These are phyloP conservation scores for Lophiostoma macrostomum DNA, from an alignment of 495 filamentous ascomycete genomes.

Conservation along the genomic window DNA sequence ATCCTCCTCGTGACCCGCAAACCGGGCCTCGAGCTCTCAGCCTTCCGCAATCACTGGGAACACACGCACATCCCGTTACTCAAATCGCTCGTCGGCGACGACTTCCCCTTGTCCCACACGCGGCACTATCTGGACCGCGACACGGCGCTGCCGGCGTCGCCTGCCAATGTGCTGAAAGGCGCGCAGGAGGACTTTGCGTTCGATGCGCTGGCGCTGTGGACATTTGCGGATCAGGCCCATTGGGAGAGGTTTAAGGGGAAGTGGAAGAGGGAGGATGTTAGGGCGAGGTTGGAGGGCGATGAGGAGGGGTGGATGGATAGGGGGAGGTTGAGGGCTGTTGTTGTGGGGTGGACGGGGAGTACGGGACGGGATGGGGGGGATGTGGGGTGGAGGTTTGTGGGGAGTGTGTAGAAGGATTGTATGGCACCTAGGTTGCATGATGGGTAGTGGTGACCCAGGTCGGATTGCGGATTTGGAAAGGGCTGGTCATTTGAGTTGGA, in stretches of 20 bases:
- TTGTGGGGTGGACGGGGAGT: slow-evolving; percentile 5
- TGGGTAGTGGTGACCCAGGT: neutral
- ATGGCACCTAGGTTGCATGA: neutral
- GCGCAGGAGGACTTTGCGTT: neutral
- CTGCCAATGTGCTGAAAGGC: neutral
- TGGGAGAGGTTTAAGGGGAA: slow-evolving; percentile 8
- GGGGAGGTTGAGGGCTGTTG: neutral
- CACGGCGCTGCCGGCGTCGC: neutral
- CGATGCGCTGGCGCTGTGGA: slow-evolving; percentile 11
- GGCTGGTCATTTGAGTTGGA: neutral
- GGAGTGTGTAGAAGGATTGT: slow-evolving; percentile 5
- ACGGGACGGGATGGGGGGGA: slow-evolving; percentile 17
- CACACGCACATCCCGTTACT: slow-evolving; percentile 6
- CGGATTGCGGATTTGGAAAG: neutral
- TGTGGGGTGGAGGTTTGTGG: slow-evolving; percentile 23
- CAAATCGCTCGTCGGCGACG: slow-evolving; percentile 4
- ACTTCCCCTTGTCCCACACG: slow-evolving; percentile 18
- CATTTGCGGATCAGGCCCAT: slow-evolving; percentile 11
- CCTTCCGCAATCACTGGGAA: slow-evolving; percentile 13
- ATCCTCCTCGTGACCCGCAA: slow-evolving; percentile 11
- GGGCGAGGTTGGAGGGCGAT: neutral
- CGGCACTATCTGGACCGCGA: slow-evolving; percentile 13
- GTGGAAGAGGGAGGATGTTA: neutral
- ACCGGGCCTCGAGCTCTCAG: slow-evolving; percentile 4
- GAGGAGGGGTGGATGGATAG: neutral